A percentile compares a stretch with the other conserved stretches of the same genome.
These are phyloP conservation scores for Melaleuca quinquenervia DNA, from an alignment of 345 rosid genomes.

Conservation along the genomic window DNA sequence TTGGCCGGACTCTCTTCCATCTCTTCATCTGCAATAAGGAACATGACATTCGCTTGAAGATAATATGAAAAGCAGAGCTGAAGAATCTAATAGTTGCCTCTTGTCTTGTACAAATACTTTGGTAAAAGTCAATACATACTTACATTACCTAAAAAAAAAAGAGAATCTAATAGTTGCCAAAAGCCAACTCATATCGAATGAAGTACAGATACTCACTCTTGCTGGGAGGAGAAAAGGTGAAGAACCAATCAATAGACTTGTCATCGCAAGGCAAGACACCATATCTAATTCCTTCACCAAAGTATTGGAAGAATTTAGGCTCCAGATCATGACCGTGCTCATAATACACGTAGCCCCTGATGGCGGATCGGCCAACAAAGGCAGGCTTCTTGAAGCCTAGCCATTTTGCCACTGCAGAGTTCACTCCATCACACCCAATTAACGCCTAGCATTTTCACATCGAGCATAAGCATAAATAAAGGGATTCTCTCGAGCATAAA, in stretches of 20 bases:
- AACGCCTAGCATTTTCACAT: constrained; percentile 22
- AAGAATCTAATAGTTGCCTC: not conserved
- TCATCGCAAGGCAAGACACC: constrained; percentile 45
- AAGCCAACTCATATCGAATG: too few species aligned
- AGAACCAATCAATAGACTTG: constrained; percentile 7
- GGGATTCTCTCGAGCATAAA: not conserved
- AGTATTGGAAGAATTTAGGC: constrained; percentile 12
- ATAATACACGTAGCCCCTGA: constrained; percentile 34
- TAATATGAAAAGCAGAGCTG: not conserved
- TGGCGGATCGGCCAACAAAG: constrained; percentile 19
- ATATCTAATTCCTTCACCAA: constrained; percentile 35
- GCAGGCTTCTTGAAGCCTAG: constrained; percentile 41
- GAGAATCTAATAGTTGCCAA: not conserved
- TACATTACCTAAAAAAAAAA: too few species aligned
- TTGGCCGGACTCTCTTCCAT: constrained; percentile 9
- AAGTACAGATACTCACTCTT: constrained; percentile 10
- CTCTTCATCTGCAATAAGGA: constrained; percentile 3
- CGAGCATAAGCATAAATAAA: not conserved
- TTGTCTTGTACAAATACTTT: too few species aligned
- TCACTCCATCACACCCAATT: constrained; percentile 69
- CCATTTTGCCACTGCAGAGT: constrained; percentile 59
- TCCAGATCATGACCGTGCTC: constrained; percentile 26
- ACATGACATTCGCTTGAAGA: not conserved
- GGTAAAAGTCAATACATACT: too few species aligned
- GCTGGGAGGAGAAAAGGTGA: constrained; percentile 5